Base-by-base conservation (phyloP, 208 protist species). In the Leptomonas seymouri region DNA sequence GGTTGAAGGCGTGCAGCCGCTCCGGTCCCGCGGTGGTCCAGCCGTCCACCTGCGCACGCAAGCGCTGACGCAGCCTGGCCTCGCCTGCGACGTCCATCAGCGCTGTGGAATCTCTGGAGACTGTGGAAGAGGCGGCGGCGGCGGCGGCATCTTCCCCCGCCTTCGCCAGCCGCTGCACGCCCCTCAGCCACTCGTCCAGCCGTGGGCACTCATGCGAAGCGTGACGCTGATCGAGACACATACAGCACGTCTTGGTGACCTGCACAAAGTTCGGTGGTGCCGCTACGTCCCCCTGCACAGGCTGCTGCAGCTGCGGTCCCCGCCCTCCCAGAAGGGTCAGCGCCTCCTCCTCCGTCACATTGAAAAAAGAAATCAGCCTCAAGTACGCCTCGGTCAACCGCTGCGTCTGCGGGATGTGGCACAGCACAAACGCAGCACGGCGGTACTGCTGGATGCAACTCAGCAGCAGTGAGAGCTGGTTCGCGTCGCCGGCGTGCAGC, bases 161-260 rank as follows among this genome's bases (percentile, higher is more conserved):
- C 18, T 44, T 58, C 14, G 30, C 56, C 4, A 80, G 75, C 23
- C 66, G 58, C 50, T 86, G 67, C 16, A 90, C 83, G 36, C 85
- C 80, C 39, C 28, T 48, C 54, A 94, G 63, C 89, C 91, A 96
- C 50, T 76, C 63, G 5, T 34, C 48, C 21, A 96, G 67, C 0
- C 84, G 76, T 23, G 91, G 91, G 55, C 91, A 96, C 28, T 73
- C 63, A 72, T 87, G 84, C 4, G 86, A 91, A 11, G 91, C 85
- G 74, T 96, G 91, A 9, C 71, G 80, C 31, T 84, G 79, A 53
- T 96, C 91, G n/a, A 96, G 78, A 69, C 91, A 96, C 81, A 96
- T 94, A 72, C 91, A 96, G 67, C 91, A 96, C 44, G 91, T 94
- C 34, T 73, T 67, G 21, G 88, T 89, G 34, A 96, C 88, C 71